Conservation (phyloP, 73 alveolate genomes). For the Halteria grandinella region DNA sequence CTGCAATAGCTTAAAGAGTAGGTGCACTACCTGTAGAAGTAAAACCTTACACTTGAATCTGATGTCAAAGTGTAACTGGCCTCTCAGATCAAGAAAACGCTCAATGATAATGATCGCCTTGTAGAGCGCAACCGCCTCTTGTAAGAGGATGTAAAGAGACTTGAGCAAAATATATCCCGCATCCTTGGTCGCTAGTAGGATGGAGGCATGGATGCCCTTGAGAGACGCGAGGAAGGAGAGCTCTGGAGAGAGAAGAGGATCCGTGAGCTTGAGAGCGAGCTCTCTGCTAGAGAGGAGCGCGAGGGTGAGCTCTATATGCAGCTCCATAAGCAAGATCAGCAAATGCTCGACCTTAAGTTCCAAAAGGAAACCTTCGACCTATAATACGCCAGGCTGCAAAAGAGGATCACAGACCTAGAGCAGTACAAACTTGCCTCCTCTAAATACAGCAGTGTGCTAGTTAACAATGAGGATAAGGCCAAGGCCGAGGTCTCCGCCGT, state of each 20-base stretch:
- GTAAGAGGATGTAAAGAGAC: constrained; percentile 22
- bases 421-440: constrained; percentile 35
- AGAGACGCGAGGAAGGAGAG: constrained; percentile 50
- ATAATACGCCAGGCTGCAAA: constrained; percentile 61
- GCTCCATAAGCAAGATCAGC: constrained; percentile 49
- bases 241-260: constrained; percentile 33
- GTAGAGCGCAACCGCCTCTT: background rate
- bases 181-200: constrained; percentile 22
- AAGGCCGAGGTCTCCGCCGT: background rate
- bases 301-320: constrained; percentile 42
- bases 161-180: constrained; percentile 11
- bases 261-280: constrained; percentile 49
- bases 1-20: constrained; percentile 38
- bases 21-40: constrained; percentile 38
- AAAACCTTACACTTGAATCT: constrained; percentile 35
- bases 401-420: constrained; percentile 63
- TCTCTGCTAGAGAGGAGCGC: constrained; percentile 13
- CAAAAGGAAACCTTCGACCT: constrained; percentile 61
- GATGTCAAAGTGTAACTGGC: constrained; percentile 12
- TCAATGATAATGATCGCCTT: constrained; percentile 19
- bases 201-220: constrained; percentile 46
- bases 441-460: constrained; percentile 22
- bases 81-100: constrained; percentile 31
- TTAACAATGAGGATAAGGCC: constrained; percentile 33
- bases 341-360: constrained; percentile 57